Conservation (phyloP, 345 rosid genomes). For the Aurinia saxatilis region DNA sequence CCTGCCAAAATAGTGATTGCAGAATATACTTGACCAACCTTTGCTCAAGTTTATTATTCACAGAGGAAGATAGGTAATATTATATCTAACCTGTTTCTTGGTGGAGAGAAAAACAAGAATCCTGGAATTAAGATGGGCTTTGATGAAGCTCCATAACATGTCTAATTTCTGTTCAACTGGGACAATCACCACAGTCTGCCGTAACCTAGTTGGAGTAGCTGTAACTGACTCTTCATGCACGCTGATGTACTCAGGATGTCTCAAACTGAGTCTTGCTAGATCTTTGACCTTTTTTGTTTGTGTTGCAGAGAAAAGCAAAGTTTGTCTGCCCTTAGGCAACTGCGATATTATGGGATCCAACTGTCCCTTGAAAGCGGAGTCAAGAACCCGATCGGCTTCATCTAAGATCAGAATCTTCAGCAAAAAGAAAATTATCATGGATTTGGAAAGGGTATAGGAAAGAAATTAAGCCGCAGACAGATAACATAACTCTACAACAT, state of each 20-base stretch:
- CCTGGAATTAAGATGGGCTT: constrained; percentile 64
- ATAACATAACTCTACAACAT: not conserved
- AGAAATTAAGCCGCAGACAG: not conserved
- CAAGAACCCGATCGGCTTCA: constrained; percentile 98
- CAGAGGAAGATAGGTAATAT: not conserved
- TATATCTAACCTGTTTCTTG: constrained; percentile 72
- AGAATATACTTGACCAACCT: not conserved
- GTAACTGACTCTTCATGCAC: constrained; percentile 78
- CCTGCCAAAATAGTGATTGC: constrained; percentile 34
- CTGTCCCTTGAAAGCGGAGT: constrained; percentile 73
- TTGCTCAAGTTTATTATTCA: not conserved
- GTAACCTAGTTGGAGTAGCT: constrained; percentile 73
- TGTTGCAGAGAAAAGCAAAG: constrained; percentile 91
- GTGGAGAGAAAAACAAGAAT: constrained; percentile 90
- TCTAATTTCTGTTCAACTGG: constrained; percentile 87
- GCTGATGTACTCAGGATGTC: constrained; percentile 87
- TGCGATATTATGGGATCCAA: constrained; percentile 85
- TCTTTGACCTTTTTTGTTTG: constrained; percentile 93
- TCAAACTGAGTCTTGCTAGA: constrained; percentile 94
- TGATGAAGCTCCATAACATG: constrained; percentile 91
- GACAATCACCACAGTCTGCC: constrained; percentile 78
- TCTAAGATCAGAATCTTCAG: constrained; percentile 84
- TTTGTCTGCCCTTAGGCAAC: constrained; percentile 75
- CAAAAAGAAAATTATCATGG: not conserved
- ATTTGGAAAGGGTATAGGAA: not conserved